Base-by-base conservation (phyloP, 2,329 filamentous ascomycete genomes). In the Ophiosphaerella korrae region DNA sequence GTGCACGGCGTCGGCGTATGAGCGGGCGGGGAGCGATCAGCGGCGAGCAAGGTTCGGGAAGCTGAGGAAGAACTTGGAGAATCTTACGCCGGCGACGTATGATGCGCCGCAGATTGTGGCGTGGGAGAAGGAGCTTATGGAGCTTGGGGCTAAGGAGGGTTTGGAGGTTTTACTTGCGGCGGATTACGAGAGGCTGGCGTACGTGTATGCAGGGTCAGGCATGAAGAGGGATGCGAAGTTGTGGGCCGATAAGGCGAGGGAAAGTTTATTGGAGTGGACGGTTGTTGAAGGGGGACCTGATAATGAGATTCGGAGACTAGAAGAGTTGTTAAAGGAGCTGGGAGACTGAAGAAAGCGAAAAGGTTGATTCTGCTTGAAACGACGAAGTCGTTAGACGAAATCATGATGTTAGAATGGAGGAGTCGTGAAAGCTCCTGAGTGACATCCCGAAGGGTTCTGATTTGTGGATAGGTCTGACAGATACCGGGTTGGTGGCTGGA, bases 161-260 rank as follows among this genome's bases (percentile, higher is more conserved):
- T 44, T 66, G 23, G 62, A 62, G 14, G 46, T 53, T 21, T 29
- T 66, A 45, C 39, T 64, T 7, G 60, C 62, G 8, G 55, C 51
- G 18, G 63, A 66, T 35, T 55, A 62, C 33, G 63, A 66, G 46
- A 58, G 63, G 39, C 41, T 66, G 50, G 62, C 62, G n/a, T 66
- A 66, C 45, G 61, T 64, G 18, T 60, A 66, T 49, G 53, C 58
- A 9, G 58, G 60, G 11, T 48, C 57, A 24, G 60, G 57, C 8
- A 53, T 52, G 47, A 14, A 42, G 11, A 33, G 42, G 13, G 58
- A 64, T 23, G 62, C 63, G 12, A 50, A 43, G 23, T 16, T 31
- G 24, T 66, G 61, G 61, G 63, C 61, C 1, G 42, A 44, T 13
- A 64, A 54, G 44, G 61, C 63, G 0, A 63, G 43, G 34, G 42